These are phyloP conservation scores for Aureobasidium sp. DNA, from an alignment of 2,329 filamentous ascomycete genomes.

Conservation along the genomic window DNA sequence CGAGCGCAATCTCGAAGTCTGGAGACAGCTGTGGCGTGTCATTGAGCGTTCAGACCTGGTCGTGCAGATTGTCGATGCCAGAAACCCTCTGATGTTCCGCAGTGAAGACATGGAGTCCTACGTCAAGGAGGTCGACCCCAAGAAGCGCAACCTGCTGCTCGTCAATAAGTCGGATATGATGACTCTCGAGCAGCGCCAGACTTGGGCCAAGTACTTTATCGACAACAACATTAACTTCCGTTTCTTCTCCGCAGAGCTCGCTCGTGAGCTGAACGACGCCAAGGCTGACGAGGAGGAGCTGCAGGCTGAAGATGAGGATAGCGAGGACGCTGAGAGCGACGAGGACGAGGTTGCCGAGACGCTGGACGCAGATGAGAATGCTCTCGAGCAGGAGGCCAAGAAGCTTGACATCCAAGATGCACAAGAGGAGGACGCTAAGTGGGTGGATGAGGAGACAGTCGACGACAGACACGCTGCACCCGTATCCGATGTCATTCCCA, in stretches of 20 bases:
- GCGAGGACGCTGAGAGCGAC: slow-evolving; percentile 33
- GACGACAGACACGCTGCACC: slow-evolving; percentile 21
- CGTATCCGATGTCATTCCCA: slow-evolving; percentile 30
- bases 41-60: slow-evolving; percentile 94
- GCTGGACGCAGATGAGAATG: slow-evolving; percentile 44
- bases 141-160: slow-evolving; percentile 83
- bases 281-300: slow-evolving; percentile 48
- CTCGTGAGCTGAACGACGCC: slow-evolving; percentile 80
- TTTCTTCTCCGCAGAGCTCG: slow-evolving; percentile 92
- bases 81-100: slow-evolving; percentile 88
- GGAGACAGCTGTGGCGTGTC: slow-evolving; percentile 95
- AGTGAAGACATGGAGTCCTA: slow-evolving; percentile 90
- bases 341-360: slow-evolving; percentile 37
- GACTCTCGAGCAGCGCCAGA: slow-evolving; percentile 71
- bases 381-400: slow-evolving; percentile 36
- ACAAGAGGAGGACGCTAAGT: slow-evolving; percentile 34
- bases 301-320: slow-evolving; percentile 41
- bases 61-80: slow-evolving; percentile 95
- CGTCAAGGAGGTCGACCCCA: slow-evolving; percentile 82
- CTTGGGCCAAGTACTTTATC: slow-evolving; percentile 83
- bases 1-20: slow-evolving; percentile 93
- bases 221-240: slow-evolving; percentile 77
- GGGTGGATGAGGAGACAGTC: slow-evolving; percentile 35
- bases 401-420: slow-evolving; percentile 41
- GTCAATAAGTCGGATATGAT: slow-evolving; percentile 99